Percentiles rank a stretch among this genome's conserved stretches.
Evolutionary conservation across 2,329 filamentous ascomycete genomes (phyloP).

Genomic region (Achaetomium macrosporum): DNA sequence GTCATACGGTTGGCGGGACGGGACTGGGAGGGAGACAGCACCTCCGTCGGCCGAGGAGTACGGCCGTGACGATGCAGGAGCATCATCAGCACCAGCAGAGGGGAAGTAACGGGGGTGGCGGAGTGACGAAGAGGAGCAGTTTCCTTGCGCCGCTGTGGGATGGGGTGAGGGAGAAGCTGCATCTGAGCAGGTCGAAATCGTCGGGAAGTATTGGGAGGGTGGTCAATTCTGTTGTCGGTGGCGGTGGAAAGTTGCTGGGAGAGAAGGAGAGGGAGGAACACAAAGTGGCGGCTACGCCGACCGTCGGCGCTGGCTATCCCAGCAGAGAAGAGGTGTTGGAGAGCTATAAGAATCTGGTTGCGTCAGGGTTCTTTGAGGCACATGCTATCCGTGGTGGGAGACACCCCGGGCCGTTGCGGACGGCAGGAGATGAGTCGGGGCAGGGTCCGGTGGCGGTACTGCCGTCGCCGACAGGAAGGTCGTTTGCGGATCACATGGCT

Average conservation of each 20-base stretch:
- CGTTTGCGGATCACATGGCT: slow-evolving; percentile 14
- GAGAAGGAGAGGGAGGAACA: background rate
- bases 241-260: background rate
- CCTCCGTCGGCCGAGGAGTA: slow-evolving; percentile 9
- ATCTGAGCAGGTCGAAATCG: slow-evolving; percentile 24
- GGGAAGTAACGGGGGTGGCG: background rate
- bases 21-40: slow-evolving; percentile 4
- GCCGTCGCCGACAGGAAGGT: background rate
- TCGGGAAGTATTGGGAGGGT: slow-evolving; percentile 21
- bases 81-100: slow-evolving; percentile 1
- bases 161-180: slow-evolving; percentile 29
- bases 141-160: slow-evolving; percentile 32
- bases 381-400: slow-evolving; percentile 54
- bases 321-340: slow-evolving; percentile 48
- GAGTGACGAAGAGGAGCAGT: slow-evolving; percentile 19
- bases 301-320: slow-evolving; percentile 28
- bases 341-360: slow-evolving; percentile 52
- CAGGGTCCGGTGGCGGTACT: background rate
- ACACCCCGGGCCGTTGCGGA: slow-evolving; percentile 30
- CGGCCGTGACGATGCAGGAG: slow-evolving; percentile 12
- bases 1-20: background rate
- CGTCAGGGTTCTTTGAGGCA: slow-evolving; percentile 52
- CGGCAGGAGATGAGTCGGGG: background rate
- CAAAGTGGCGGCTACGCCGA: background rate
- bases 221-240: slow-evolving; percentile 8